A percentile compares a stretch with the other conserved stretches of the same genome.
Conservation (phyloP, 345 rosid species). For the Noccaea bulbosa region DNA sequence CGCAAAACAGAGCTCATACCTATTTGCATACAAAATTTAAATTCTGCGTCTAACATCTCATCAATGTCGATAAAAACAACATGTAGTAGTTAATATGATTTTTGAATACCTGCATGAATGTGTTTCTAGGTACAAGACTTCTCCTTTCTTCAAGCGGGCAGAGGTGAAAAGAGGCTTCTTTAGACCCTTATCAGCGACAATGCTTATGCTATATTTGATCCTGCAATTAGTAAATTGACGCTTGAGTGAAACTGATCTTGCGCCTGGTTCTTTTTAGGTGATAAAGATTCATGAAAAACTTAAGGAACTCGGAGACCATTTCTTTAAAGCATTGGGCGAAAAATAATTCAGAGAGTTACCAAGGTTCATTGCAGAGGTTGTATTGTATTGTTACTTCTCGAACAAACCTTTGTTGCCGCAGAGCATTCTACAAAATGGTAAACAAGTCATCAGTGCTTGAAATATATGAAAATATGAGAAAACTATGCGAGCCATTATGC, state of each 20-base stretch:
- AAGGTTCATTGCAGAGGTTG: slow-evolving; percentile 99
- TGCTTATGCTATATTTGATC: slow-evolving; percentile 96
- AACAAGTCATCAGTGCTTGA: slow-evolving; percentile 24
- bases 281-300: slow-evolving; percentile 7
- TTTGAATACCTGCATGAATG: slow-evolving; percentile 87
- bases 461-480: slow-evolving; percentile 5
- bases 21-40: slow-evolving; percentile 38
- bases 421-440: slow-evolving; percentile 69
- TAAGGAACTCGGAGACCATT: slow-evolving; percentile 14
- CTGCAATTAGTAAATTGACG: slow-evolving; percentile 42
- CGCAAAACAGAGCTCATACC: slow-evolving; percentile 91
- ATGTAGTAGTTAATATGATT: not conserved
- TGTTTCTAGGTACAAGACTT: slow-evolving; percentile 90
- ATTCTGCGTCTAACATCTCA: not conserved
- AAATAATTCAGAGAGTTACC: slow-evolving; percentile 52
- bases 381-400: slow-evolving; percentile 98
- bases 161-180: slow-evolving; percentile 94
- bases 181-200: slow-evolving; percentile 97
- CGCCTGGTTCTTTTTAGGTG: not conserved
- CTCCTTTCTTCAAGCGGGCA: slow-evolving; percentile 98
- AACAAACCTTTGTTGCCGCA: slow-evolving; percentile 95
- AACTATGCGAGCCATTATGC: slow-evolving; percentile 7
- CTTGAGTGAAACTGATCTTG: not conserved
- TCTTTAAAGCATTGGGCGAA: slow-evolving; percentile 4
- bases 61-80: not conserved